Conservation (phyloP, 2,329 filamentous ascomycete genomes). For the Exophiala oligosperma region DNA sequence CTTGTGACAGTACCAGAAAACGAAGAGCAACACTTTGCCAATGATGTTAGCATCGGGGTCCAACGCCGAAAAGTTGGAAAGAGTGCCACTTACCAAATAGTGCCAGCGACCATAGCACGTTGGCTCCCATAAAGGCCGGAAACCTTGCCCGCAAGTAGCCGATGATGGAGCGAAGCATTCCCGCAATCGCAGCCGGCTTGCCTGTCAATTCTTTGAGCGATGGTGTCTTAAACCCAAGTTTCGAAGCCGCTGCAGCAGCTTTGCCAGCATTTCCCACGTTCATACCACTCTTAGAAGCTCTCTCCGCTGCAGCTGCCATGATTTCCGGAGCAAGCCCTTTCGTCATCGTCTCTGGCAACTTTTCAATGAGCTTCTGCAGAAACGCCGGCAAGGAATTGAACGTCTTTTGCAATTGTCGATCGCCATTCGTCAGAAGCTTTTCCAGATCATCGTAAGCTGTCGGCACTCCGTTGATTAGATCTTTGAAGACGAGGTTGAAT, state of each 20-base stretch:
- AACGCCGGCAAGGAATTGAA: slow-evolving; percentile 71
- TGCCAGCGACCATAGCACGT: slow-evolving; percentile 85
- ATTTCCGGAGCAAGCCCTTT: slow-evolving; percentile 76
- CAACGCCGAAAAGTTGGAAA: not conserved
- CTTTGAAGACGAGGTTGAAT: slow-evolving; percentile 89
- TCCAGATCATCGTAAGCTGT: slow-evolving; percentile 92
- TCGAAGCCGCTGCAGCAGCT: slow-evolving; percentile 61
- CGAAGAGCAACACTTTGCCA: slow-evolving; percentile 74
- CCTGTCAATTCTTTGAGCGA: slow-evolving; percentile 77
- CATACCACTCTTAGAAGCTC: slow-evolving; percentile 59
- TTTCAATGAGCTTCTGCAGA: slow-evolving; percentile 82
- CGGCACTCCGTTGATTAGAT: slow-evolving; percentile 87
- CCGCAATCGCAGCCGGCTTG: slow-evolving; percentile 81
- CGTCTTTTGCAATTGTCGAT: slow-evolving; percentile 63
- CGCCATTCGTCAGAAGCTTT: slow-evolving; percentile 63
- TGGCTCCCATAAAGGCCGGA: slow-evolving; percentile 88
- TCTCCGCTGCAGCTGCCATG: slow-evolving; percentile 74
- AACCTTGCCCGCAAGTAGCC: slow-evolving; percentile 83
- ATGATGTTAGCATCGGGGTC: too few relatives aligned
- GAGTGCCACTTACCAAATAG: slow-evolving; percentile 68
- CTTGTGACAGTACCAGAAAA: slow-evolving; percentile 98
- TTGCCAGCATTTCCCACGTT: slow-evolving; percentile 53
- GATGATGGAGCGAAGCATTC: slow-evolving; percentile 86
- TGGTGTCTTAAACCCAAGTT: slow-evolving; percentile 66
- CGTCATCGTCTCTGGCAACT: slow-evolving; percentile 79